Evolutionary conservation across 768 basidiomycete genomes (phyloP), one percentile per base, ranked within the genome.

Genomic region (Psilocybe cyanescens): DNA sequence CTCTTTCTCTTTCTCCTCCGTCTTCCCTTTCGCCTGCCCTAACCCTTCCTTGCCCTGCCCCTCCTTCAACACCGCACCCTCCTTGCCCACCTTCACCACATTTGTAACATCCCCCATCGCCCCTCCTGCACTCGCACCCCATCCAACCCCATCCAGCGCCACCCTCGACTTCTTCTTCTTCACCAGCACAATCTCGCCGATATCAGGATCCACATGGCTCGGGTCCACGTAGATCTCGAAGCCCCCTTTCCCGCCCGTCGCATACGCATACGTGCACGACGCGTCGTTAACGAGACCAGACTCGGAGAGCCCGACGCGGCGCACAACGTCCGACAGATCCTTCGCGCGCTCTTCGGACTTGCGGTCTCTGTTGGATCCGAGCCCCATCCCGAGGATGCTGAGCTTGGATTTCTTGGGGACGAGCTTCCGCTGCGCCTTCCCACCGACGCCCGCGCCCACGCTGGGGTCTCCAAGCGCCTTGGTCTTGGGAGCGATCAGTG

Each of bases 381-480:
- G 55, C 28, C 71, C 73, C 24, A 73, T 68, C 35, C 72, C 24
- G 24, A 81, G 75, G 33, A 82, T 68, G 47, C 75, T 67, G 28
- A 91, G 81, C 67, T 86, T 91, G 1, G 86, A 87, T 69, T 90
- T 91, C 76, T 90, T 92, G 14, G 88, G 90, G 8, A 90, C 86
- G 60, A 92, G 82, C 19, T 82, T 24, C 24, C 24, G 24, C 24
- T 24, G 24, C 24, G 24, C 24, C 2, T 24, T 24, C 12, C 49
- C 59, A 78, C 82, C 28, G 68, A 65, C 64, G 17, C 72, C 67
- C 8, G 37, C 37, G 8, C 37, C 37, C 37, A 2, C 37, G 37
- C 37, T 14, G 37, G 8, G 24, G 24, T 24, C 24, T 24, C 24
- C 24, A 24, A 24, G 8, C 37, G 14, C 37, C 37, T 8, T 14